Conservation (phyloP, 169 alveolate genomes). For the Plasmodium falciparum region DNA sequence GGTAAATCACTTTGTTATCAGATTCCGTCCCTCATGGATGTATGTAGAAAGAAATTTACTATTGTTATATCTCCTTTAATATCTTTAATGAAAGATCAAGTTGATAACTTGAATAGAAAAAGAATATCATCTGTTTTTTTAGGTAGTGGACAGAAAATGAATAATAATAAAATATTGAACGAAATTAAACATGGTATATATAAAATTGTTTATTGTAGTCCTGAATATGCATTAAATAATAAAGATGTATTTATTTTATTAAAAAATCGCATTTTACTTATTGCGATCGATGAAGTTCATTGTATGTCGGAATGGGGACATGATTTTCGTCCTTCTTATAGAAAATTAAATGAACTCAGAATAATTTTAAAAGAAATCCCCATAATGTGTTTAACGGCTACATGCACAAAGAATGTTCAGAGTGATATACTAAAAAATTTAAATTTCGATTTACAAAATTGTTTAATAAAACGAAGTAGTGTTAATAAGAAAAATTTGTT, state of each 20-base stretch:
- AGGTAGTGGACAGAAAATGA: constrained; percentile 77
- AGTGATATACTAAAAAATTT: constrained; percentile 82
- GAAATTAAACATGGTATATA: constrained; percentile 46
- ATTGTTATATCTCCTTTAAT: constrained; percentile 94
- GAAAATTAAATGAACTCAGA: constrained; percentile 89
- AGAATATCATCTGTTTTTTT: constrained; percentile 80
- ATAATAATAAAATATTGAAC: constrained; percentile 24
- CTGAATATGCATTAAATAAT: constrained; percentile 71
- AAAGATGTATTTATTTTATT: constrained; percentile 16
- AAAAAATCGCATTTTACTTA: constrained; percentile 89
- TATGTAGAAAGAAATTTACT: constrained; percentile 88
- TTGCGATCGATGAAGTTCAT: constrained; percentile 99
- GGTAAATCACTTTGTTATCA: constrained; percentile 96
- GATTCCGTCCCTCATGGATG: constrained; percentile 92
- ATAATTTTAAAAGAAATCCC: constrained; percentile 94
- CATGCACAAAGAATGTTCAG: constrained; percentile 95
- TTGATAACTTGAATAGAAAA: constrained; percentile 86
- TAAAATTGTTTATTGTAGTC: constrained; percentile 57
- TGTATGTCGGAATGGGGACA: constrained; percentile 99
- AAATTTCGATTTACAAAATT: constrained; percentile 33
- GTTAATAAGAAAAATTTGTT: constrained; percentile 60
- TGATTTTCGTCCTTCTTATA: constrained; percentile 98
- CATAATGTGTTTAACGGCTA: constrained; percentile 97
- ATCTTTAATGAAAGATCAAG: constrained; percentile 95
- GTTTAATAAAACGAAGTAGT: constrained; percentile 60